Percentiles rank a stretch among this genome's conserved stretches.
phyloP scores from a whole-genome alignment of 2,329 filamentous ascomycete species.

The Cladorrhinum sp. region DNA sequence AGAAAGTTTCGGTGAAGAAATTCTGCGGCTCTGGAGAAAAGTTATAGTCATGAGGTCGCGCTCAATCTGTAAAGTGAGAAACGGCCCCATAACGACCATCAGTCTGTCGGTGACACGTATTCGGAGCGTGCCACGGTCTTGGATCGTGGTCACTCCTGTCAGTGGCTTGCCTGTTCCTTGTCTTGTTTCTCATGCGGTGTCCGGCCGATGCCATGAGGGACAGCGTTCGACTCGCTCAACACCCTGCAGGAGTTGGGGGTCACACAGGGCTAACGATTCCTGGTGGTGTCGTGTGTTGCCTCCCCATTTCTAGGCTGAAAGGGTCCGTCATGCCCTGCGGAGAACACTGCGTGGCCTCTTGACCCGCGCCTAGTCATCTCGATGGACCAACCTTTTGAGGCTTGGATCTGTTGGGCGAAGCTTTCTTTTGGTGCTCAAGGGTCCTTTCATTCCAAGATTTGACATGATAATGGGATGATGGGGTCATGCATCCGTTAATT shows the following conservation, averaged over 20 bases:
- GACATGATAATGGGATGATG: neutral
- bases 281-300: neutral
- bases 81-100: neutral
- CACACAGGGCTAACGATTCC: slow-evolving; percentile 5
- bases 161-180: neutral
- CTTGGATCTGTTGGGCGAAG: neutral
- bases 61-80: neutral
- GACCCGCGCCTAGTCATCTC: neutral
- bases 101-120: neutral
- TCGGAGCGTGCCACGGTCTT: slow-evolving; percentile 1
- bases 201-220: neutral
- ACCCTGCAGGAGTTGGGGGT: neutral
- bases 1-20: neutral
- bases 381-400: neutral
- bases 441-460: neutral
- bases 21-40: neutral
- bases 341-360: neutral
- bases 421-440: neutral
- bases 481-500: too few species aligned
- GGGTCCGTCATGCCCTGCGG: neutral
- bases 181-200: neutral
- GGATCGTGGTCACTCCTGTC: neutral
- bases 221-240: neutral
- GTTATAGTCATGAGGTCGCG: neutral
- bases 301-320: neutral